Conservation (phyloP, 2,329 filamentous ascomycete genomes). For the Penicillium freii region DNA sequence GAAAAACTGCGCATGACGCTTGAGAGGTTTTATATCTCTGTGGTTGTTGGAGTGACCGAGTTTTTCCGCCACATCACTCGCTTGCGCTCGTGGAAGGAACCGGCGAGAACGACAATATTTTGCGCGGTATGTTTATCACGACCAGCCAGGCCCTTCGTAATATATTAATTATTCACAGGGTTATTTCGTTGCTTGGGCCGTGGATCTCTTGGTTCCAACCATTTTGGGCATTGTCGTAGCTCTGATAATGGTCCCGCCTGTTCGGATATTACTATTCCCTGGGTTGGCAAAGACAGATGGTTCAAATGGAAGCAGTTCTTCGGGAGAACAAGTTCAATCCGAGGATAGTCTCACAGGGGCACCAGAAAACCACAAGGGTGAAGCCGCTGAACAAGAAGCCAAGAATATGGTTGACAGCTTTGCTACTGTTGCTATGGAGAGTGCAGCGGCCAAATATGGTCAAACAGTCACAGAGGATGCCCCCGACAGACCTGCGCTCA, state of each 20-base stretch:
- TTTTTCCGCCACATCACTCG: constrained; percentile 72
- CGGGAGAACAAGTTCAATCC: constrained; percentile 69
- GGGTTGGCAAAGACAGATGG: constrained; percentile 62
- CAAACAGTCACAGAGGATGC: constrained; percentile 57
- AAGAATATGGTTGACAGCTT: constrained; percentile 76
- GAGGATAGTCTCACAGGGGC: constrained; percentile 75
- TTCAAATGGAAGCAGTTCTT: constrained; percentile 56
- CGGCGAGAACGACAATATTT: constrained; percentile 65
- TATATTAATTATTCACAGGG: constrained; percentile 30
- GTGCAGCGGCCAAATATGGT: constrained; percentile 73
- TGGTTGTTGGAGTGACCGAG: constrained; percentile 65
- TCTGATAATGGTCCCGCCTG: constrained; percentile 64
- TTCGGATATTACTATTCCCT: constrained; percentile 67
- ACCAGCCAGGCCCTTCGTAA: fast-evolving
- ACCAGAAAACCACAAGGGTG: constrained; percentile 76
- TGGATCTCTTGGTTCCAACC: constrained; percentile 68
- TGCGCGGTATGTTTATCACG: constrained; percentile 46
- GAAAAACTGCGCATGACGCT: constrained; percentile 77
- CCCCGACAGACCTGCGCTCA: constrained; percentile 41
- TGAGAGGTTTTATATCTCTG: constrained; percentile 78
- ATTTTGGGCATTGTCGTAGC: constrained; percentile 59
- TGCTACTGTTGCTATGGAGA: constrained; percentile 68
- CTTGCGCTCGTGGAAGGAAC: constrained; percentile 76
- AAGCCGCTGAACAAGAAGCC: constrained; percentile 79
- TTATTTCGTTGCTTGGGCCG: constrained; percentile 66